A percentile compares a stretch with the other conserved stretches of the same genome.
Evolutionary conservation across 2,329 filamentous ascomycete species (phyloP).

Genomic region (Thelonectria discophora): DNA sequence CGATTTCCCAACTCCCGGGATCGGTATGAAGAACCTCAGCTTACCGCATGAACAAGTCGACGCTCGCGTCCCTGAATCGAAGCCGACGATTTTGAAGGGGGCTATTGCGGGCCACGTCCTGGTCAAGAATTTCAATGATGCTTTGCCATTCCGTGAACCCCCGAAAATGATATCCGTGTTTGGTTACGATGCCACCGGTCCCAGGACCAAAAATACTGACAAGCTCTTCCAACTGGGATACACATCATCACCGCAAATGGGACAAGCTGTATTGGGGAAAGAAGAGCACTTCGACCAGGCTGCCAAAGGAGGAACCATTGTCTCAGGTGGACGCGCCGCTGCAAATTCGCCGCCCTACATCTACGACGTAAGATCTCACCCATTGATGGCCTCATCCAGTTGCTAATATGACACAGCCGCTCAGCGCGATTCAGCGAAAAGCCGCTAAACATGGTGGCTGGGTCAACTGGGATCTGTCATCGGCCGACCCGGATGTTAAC

Average conservation of each 20-base stretch:
- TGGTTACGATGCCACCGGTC: constrained; percentile 69
- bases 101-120: constrained; percentile 72
- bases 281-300: constrained; percentile 58
- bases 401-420: constrained; percentile 52
- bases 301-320: constrained; percentile 60
- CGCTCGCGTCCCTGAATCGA: constrained; percentile 57
- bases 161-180: constrained; percentile 66
- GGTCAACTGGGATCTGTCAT: constrained; percentile 58
- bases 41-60: constrained; percentile 57
- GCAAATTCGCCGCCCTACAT: constrained; percentile 61
- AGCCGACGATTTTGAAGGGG: constrained; percentile 57
- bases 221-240: constrained; percentile 56
- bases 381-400: too few species aligned
- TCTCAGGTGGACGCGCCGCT: constrained; percentile 61
- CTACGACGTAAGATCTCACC: constrained; percentile 49
- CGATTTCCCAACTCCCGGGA: constrained; percentile 55
- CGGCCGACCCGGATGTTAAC: constrained; percentile 47
- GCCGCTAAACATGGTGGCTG: constrained; percentile 62
- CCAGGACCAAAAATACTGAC: constrained; percentile 59
- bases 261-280: constrained; percentile 53
- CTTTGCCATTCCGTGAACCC: constrained; percentile 68
- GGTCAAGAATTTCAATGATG: constrained; percentile 74
- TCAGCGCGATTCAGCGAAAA: constrained; percentile 64
- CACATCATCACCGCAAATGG: constrained; percentile 57
- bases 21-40: constrained; percentile 70